Evolutionary conservation across 2,329 filamentous ascomycete species (phyloP).

Genomic region (Rhexocercosporidium sp.): DNA sequence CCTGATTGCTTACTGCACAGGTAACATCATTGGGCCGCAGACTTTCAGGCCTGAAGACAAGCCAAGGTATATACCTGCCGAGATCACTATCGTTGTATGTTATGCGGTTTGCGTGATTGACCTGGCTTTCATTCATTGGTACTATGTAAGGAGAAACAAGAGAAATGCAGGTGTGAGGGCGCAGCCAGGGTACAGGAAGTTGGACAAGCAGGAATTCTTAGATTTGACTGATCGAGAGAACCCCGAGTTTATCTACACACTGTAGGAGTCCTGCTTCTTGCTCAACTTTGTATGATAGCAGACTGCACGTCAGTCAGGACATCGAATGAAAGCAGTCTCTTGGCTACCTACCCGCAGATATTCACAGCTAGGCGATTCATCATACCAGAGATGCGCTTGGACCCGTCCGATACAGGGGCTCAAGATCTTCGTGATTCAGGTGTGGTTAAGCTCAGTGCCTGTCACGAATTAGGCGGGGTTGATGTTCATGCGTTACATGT

Average conservation of each 20-base stretch:
- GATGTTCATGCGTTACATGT: not conserved
- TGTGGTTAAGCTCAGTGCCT: not conserved
- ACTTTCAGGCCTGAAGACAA: conserved; percentile 50
- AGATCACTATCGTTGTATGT: conserved; percentile 53
- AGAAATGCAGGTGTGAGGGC: conserved; percentile 34
- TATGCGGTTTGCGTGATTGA: conserved; percentile 32
- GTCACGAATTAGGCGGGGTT: not conserved
- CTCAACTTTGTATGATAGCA: not conserved
- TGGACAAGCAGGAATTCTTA: conserved; percentile 41
- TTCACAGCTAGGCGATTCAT: not conserved
- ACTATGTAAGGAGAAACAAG: conserved; percentile 37
- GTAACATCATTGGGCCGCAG: conserved; percentile 56
- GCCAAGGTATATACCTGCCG: conserved; percentile 46
- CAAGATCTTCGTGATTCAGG: not conserved
- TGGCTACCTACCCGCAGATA: too few species aligned
- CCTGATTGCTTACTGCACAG: conserved; percentile 55
- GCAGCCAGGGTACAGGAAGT: conserved; percentile 34
- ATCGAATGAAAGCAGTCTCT: too few species aligned
- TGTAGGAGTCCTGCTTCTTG: conserved; percentile 26
- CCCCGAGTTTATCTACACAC: conserved; percentile 40
- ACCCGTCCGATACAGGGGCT: not conserved
- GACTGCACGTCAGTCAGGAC: not conserved
- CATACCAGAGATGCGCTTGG: not conserved
- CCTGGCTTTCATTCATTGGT: conserved; percentile 35
- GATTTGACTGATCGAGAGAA: conserved; percentile 43